These are phyloP conservation scores for Cinnamomum chago DNA, from an alignment of 164 flowering plant species.

Conservation along the genomic window DNA sequence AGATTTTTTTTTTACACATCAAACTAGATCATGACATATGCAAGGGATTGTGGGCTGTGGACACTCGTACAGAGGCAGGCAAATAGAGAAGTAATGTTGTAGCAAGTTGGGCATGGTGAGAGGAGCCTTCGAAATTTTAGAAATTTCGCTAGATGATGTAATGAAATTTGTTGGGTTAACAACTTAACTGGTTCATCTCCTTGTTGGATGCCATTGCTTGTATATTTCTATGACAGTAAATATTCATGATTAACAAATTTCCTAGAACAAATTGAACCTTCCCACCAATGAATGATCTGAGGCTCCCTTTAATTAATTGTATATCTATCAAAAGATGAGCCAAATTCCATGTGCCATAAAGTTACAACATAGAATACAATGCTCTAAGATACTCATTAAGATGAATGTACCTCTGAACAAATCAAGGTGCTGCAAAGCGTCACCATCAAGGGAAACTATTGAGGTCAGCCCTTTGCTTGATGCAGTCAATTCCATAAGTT, in stretches of 20 bases:
- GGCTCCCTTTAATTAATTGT: not conserved
- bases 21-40: too few species aligned
- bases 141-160: too few species aligned
- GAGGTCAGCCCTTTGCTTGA: conserved; percentile 66
- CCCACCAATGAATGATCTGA: not conserved
- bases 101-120: too few species aligned
- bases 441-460: conserved; percentile 63
- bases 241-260: not conserved
- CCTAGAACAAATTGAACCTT: not conserved
- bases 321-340: not conserved
- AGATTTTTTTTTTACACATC: too few species aligned
- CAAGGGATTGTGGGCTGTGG: too few species aligned
- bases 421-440: conserved; percentile 69
- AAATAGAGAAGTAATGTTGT: too few species aligned
- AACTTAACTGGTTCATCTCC: too few species aligned
- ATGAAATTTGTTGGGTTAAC: too few species aligned
- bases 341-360: not conserved
- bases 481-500: conserved; percentile 90
- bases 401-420: conserved; percentile 51
- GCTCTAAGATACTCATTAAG: not conserved
- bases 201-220: too few species aligned
- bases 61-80: too few species aligned
- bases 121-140: too few species aligned
- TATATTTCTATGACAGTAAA: not conserved
- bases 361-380: not conserved